Evolutionary conservation across 805 yeast species (phyloP).

Genomic region (Teunomyces barrocoloradensis): DNA sequence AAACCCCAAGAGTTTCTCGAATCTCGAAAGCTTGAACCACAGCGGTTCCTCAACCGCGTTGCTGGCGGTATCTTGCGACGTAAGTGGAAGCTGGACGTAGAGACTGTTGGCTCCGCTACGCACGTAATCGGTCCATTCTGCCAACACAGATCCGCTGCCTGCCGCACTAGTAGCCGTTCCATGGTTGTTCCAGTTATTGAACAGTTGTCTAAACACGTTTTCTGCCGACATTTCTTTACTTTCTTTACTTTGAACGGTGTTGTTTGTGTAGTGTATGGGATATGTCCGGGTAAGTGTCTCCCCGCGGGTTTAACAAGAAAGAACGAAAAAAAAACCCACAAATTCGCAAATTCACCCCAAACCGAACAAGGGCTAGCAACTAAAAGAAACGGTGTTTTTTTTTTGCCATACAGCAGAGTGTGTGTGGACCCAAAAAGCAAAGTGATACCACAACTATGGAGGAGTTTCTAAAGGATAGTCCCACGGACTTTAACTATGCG

Average conservation of each 20-base stretch:
- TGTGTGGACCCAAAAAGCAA: too few relatives aligned
- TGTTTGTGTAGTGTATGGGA: neutral
- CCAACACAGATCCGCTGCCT: conserved; percentile 24
- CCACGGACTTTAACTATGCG: conserved; percentile 19
- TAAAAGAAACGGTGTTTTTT: too few relatives aligned
- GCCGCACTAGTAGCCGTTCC: conserved; percentile 7
- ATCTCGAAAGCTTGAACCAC: conserved; percentile 72
- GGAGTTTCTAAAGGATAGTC: conserved; percentile 33
- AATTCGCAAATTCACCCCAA: neutral
- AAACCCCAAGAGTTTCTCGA: conserved; percentile 80
- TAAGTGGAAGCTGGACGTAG: conserved; percentile 65
- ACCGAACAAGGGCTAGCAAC: conserved; percentile 1
- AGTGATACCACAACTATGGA: conserved; percentile 19
- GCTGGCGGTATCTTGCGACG: conserved; percentile 38
- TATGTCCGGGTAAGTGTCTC: conserved; percentile 8
- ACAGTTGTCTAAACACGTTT: conserved; percentile 32
- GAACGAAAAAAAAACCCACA: neutral
- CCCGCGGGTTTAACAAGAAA: neutral
- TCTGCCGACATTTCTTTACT: conserved; percentile 29
- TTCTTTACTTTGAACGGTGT: neutral
- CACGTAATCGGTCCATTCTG: conserved; percentile 45
- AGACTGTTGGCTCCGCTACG: conserved; percentile 50
- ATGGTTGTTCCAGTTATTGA: conserved; percentile 28
- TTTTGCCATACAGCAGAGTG: neutral
- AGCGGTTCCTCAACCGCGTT: conserved; percentile 57